Base-by-base conservation (phyloP, 768 basidiomycete genomes). In the Pleurotus pulmonarius region DNA sequence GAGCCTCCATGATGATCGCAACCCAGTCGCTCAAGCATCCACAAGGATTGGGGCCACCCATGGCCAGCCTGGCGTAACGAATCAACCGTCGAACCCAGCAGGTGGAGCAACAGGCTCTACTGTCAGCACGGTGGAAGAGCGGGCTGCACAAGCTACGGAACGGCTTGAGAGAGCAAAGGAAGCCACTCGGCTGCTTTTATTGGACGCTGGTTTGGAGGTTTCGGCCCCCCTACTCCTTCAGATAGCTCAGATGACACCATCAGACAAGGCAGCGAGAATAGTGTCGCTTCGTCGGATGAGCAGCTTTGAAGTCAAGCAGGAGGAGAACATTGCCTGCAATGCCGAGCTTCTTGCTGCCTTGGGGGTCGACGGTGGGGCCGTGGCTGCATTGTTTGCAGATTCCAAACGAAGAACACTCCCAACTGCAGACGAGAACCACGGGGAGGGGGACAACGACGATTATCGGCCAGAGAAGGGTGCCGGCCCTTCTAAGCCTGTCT, bases 321-420 rank as follows among this genome's bases (percentile, higher is more conserved):
- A 18, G 12, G 25, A n/a, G 18, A 47, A 47, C 46, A 47, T 47
- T 22, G 46, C 46, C 5, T 6, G 18, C 13, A 47, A 47, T 25
- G 24, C 13, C 13, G 46, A 18, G 46, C 13, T n/a, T 18, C 46
- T 47, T 25, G 13, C 46, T 25, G 13, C 18, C 13, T 22, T 39
- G 25, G 24, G 26, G 12, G 22, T 40, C 58, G 38, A 29, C 26
- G 9, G 24, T 58, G 60, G 4, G 61, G 61, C 38, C 58, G 58
- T 18, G 56, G 47, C 13, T 53, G 26, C 6, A 41, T 60, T 5
- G 18, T 8, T 24, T 60, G 60, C 9, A 38, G 6, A 26, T 62
- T 47, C 60, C 59, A 62, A 25, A 18, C 60, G 11, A 12, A 26
- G 12, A 60, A 39, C 41, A 25, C 20, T 25, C 25, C 18, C 13